These are phyloP conservation scores for Globisporangium parvum DNA, from an alignment of 352 stramenopile species.

Conservation along the genomic window DNA sequence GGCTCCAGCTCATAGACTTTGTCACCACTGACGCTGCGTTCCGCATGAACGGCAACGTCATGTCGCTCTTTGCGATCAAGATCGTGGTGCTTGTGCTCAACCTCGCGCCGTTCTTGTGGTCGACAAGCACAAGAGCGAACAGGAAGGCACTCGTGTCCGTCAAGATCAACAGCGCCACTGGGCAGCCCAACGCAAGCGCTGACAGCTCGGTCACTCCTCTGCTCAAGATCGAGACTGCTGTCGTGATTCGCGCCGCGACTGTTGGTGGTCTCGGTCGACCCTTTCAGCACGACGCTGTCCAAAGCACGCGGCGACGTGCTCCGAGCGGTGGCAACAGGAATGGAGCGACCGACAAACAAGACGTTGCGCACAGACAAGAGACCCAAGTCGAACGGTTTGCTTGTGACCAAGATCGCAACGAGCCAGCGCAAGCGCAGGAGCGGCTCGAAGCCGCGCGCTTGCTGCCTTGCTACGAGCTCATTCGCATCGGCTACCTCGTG, in stretches of 20 bases:
- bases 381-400: too few relatives aligned
- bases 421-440: not conserved
- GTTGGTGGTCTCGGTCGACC: conserved; percentile 7
- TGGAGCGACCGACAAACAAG: too few relatives aligned
- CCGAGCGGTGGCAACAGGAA: too few relatives aligned
- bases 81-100: conserved; percentile 11
- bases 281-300: not conserved
- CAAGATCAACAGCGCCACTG: not conserved
- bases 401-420: too few relatives aligned
- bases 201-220: not conserved
- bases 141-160: too few relatives aligned
- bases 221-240: not conserved
- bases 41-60: conserved; percentile 8
- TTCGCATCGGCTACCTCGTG: conserved; percentile 18
- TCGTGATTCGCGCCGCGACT: not conserved
- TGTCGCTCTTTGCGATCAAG: conserved; percentile 17
- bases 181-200: not conserved
- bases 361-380: too few relatives aligned
- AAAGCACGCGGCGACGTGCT: not conserved
- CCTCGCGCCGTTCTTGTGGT: conserved; percentile 3
- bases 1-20: too few relatives aligned
- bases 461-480: conserved; percentile 12
- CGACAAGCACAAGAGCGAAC: not conserved
- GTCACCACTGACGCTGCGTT: too few relatives aligned
- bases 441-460: too few relatives aligned